phyloP scores from a whole-genome alignment of 129 eudicot genomes.

The Flaveria brownii region DNA sequence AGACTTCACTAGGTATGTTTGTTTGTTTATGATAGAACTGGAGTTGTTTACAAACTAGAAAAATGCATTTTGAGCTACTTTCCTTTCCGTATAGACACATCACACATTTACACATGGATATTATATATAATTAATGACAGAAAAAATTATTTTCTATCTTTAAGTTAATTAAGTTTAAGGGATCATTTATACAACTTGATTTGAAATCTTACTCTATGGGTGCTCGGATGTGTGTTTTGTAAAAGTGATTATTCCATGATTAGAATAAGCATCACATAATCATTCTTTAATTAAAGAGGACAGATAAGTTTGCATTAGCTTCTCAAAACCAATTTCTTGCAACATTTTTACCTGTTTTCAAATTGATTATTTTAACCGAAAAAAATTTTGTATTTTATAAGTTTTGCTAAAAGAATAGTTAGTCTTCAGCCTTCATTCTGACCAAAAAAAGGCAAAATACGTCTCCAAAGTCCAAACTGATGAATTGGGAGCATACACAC shows the following conservation, averaged over 20 bases:
- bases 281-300: background rate
- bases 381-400: background rate
- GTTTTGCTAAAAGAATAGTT: background rate
- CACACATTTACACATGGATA: too few relatives aligned
- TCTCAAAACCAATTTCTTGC: background rate
- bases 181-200: background rate
- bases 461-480: background rate
- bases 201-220: background rate
- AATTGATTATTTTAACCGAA: background rate
- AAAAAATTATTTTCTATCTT: background rate
- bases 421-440: background rate
- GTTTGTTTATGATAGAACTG: too few relatives aligned
- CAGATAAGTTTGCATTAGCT: background rate
- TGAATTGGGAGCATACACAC: background rate
- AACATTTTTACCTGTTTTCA: background rate
- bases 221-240: background rate
- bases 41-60: background rate
- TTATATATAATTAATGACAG: background rate
- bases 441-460: background rate
- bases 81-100: background rate
- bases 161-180: background rate
- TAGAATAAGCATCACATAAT: background rate
- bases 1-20: too few relatives aligned
- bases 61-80: background rate
- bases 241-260: background rate